These are phyloP conservation scores for Cryphonectria japonica DNA, from an alignment of 2,329 filamentous ascomycete species.

Conservation along the genomic window DNA sequence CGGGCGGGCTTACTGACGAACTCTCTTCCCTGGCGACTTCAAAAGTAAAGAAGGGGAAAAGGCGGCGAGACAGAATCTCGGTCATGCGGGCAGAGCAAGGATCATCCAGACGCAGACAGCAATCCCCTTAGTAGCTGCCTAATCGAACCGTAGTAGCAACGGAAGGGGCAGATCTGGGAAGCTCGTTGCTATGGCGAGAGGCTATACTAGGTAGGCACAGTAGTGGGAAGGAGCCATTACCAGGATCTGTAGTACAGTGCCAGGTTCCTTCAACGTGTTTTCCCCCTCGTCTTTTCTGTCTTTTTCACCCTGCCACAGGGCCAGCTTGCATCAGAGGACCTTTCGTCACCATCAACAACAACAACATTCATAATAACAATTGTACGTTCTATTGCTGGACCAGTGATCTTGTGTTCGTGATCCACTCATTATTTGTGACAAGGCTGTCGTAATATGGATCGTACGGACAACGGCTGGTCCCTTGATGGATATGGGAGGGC, in stretches of 20 bases:
- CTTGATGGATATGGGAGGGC: background rate
- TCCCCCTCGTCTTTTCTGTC: too few relatives aligned
- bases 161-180: constrained; percentile 9
- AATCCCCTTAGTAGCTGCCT: constrained; percentile 1
- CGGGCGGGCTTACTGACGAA: background rate
- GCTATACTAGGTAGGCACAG: background rate
- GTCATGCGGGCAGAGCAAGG: constrained; percentile 10
- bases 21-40: background rate
- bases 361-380: too few relatives aligned
- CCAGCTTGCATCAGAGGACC: background rate
- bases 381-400: background rate
- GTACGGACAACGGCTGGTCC: background rate
- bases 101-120: constrained; percentile 6
- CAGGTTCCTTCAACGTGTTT: background rate
- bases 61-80: constrained; percentile 11
- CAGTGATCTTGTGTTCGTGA: too few relatives aligned
- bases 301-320: too few relatives aligned
- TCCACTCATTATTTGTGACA: too few relatives aligned
- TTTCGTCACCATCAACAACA: background rate
- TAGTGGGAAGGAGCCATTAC: background rate
- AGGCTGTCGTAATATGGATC: too few relatives aligned
- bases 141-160: constrained; percentile 10
- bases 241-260: background rate
- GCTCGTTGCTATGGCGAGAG: constrained; percentile 7
- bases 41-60: background rate